Base-by-base conservation (phyloP, 106 monocot genomes). In the Cymbidium sinense region DNA sequence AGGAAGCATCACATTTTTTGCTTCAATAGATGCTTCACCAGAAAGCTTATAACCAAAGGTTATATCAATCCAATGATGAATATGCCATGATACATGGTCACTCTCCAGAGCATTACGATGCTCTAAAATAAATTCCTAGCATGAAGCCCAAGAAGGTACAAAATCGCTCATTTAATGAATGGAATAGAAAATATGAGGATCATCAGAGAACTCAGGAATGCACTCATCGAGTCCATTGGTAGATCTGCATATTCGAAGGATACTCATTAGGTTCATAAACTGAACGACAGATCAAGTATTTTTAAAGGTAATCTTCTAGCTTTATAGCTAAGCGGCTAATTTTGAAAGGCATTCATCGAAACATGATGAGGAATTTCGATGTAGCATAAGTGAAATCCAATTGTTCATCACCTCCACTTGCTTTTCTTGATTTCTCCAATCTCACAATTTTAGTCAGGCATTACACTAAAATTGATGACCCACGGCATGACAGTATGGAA, bases 201-300 rank as follows among this genome's bases (percentile, higher is more conserved):
- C 94, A 73, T 81, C 89, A 75, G 94, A 99, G 75, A 99, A 99
- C 84, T 99, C 98, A 39, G 94, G 94, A 77, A 99, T 94, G 82
- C 90, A 99, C 80, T 99, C 98, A 84, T 99, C 98, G 98, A 61
- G 98, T 99, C 98, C 98, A 99, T 62, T 99, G 98, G 85, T 99
- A 99, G 82, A 99, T 92, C 78, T 90, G 94, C 94, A 99, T 99
- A 65, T 79, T 99, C 29, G 98, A 90, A 67, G 98, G 98, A 85
- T 99, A 99, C 77, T 99, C 98, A 79, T 99, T 99, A 25, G 98
- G 98, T 74, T 94, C 98, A 80, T 99, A 99, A 54, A 99, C 98
- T 41, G 91, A 90, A 64, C 98, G 90, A 94, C 95, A 43, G 91
- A 88, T 39, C 90, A 71, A 99, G 92, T 77, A 92, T 81, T 61